Base-by-base conservation (phyloP, 2,329 filamentous ascomycete genomes). In the Colletotrichum salicis region DNA sequence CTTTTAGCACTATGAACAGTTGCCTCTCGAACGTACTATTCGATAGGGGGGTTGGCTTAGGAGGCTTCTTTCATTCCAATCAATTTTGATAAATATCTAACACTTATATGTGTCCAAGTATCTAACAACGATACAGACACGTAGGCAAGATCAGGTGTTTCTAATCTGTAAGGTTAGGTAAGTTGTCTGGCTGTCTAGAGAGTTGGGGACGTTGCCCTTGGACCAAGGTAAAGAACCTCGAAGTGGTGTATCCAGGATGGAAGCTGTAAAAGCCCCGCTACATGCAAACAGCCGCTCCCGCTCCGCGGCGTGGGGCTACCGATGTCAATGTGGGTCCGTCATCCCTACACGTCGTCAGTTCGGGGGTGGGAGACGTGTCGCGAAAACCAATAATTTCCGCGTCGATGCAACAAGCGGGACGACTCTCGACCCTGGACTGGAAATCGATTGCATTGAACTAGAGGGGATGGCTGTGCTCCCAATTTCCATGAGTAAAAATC, bases 351-450 rank as follows among this genome's bases (percentile, higher is more conserved):
- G n/a, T 45, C 19, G 54, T 37, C 33, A 41, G 35, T 55, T n/a
- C 33, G 22, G 19, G 19, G 51, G 51, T 56, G 29, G 61, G 54
- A 19, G 24, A 64, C 61, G 61, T 64, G 61, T 54, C 33, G 52
- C 27, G 61, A 64, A 56, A 35, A 31, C 61, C 33, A 55, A 56
- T 56, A 64, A 45, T 64, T 41, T 64, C 51, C 33, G 61, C 51
- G 61, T 56, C 33, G 61, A 64, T 56, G 51, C 35, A 45, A 45
- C 33, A 64, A 56, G 19, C 61, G 51, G 35, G 61, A 55, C 24
- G 19, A 29, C n/a, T 33, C n/a, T 29, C 27, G 24, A 56, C 13
- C 52, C 51, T 33, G 51, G 27, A 54, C 13, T 35, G 45, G 37
- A 24, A 48, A n/a, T 37, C 33, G 24, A 15, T 51, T 67, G 33